These are phyloP conservation scores for Solanum neorickii DNA, from an alignment of 257 asterid species.

Conservation along the genomic window DNA sequence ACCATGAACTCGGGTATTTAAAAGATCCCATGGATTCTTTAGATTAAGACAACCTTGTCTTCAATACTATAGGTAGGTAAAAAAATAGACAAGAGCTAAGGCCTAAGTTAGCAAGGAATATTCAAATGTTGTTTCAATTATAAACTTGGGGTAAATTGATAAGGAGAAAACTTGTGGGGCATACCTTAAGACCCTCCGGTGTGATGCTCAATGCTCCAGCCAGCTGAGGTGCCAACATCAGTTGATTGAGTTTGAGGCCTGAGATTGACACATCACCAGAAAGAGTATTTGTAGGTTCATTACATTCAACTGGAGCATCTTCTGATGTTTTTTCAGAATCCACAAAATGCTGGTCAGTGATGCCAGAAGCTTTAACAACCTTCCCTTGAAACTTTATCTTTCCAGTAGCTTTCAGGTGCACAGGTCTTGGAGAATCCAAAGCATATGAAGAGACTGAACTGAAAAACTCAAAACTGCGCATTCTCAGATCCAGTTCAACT, in stretches of 20 bases:
- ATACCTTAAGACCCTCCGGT: constrained; percentile 69
- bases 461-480: constrained; percentile 92
- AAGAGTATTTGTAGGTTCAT: constrained; percentile 38
- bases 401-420: constrained; percentile 97
- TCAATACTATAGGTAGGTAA: not conserved
- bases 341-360: constrained; percentile 17
- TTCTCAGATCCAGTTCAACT: constrained; percentile 78
- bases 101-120: not conserved
- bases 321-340: constrained; percentile 21
- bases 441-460: constrained; percentile 76
- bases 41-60: not conserved
- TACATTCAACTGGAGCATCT: constrained; percentile 17
- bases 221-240: constrained; percentile 98
- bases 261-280: constrained; percentile 87
- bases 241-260: constrained; percentile 88
- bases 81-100: not conserved
- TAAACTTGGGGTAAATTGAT: not conserved
- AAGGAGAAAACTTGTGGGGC: constrained; percentile 8
- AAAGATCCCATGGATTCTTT: not conserved
- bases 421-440: constrained; percentile 86
- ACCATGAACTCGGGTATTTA: not conserved
- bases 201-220: constrained; percentile 77
- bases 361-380: constrained; percentile 36
- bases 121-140: constrained; percentile 4
- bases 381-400: constrained; percentile 89